Evolutionary conservation across 1,139 yeast genomes (phyloP), one percentile per base, ranked within the genome.

Genomic region (Suhomyces anneliseae): DNA sequence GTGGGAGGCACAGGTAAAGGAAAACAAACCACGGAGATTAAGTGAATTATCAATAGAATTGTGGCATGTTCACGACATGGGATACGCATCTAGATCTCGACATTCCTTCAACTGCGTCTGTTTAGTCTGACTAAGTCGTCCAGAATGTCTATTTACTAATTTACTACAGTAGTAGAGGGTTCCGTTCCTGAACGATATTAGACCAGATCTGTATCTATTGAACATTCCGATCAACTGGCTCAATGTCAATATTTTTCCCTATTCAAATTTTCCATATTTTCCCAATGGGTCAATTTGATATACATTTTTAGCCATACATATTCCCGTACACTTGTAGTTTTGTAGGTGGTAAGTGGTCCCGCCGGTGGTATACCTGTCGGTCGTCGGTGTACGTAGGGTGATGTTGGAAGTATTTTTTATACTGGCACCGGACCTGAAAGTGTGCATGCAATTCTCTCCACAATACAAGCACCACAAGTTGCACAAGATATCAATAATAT

Each of bases 91-190:
- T 11, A 11, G 32, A 29, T 29, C 32, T 29, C 9, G 32, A 11
- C 39, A 37, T 29, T 38, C 40, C 40, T 38, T 38, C 34, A 38
- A 29, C 27, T 38, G 40, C 40, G 26, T 14, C 15, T 8, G 15
- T 11, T 38, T 11, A 27, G 19, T 6, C 6, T 38, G 26, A n/a
- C 31, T 38, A 12, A 8, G 14, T 26, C 9, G 6, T 29, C 7
- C n/a, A 9, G 27, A 38, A 38, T 38, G 12, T 8, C 24, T 19
- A 19, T 19, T 19, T 19, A 19, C 24, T 6, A 19, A 19, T 6
- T 19, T 19, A 19, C 24, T 19, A 19, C 24, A 4, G 24, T 19
- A 3, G 1, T 19, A 6, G 24, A 19, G 24, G 24, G 24, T 19
- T 19, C 19, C 4, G 19, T 19, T 19, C 19, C 19, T 19, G 6